Percentiles rank a stretch among this genome's conserved stretches.
phyloP scores from a whole-genome alignment of 345 rosid genomes.

The Eucalyptus regnans region DNA sequence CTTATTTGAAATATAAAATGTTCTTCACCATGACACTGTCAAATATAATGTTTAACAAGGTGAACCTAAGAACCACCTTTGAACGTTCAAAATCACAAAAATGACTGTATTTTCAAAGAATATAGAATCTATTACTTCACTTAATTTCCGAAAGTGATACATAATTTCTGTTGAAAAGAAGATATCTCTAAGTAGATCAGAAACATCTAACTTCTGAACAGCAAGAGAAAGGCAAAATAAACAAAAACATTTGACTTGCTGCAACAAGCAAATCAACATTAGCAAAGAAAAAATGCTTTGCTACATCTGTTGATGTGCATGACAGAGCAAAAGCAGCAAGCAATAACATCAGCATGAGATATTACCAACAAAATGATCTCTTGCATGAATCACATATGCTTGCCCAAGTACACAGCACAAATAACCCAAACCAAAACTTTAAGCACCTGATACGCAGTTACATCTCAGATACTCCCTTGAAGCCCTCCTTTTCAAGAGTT shows the following conservation, averaged over 20 bases:
- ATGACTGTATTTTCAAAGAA: neutral
- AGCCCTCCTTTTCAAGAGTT: conserved; percentile 75
- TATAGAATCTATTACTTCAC: neutral
- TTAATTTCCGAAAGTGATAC: neutral
- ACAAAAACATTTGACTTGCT: neutral
- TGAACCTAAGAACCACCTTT: neutral
- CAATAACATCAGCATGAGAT: neutral
- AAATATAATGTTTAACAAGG: neutral
- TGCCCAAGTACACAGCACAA: neutral
- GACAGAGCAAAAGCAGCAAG: neutral
- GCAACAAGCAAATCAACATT: neutral
- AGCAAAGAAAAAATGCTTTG: neutral
- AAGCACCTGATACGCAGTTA: neutral
- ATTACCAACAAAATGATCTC: neutral
- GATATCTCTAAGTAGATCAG: neutral
- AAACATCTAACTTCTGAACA: neutral
- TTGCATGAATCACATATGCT: neutral
- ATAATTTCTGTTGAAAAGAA: neutral
- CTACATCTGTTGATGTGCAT: neutral
- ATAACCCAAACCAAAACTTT: neutral
- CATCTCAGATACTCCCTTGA: conserved; percentile 48
- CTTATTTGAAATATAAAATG: neutral
- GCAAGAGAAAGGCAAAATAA: neutral
- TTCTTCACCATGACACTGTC: neutral
- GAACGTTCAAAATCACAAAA: neutral